Base-by-base conservation (phyloP, 2,329 filamentous ascomycete species). In the Colletotrichum sp. region DNA sequence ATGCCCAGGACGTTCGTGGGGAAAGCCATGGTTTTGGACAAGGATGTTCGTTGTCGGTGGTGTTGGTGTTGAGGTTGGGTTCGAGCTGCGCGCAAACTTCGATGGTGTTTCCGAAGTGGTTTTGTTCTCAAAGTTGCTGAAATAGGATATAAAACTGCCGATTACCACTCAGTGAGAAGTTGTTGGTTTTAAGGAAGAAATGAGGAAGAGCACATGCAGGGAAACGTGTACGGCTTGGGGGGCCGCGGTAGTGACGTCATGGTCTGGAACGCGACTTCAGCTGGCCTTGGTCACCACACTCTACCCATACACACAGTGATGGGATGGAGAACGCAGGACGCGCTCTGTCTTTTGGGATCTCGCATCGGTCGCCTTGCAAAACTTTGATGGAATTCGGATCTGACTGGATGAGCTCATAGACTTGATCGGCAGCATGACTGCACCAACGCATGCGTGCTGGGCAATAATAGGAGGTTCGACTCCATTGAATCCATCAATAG, bases 1-100 rank as follows among this genome's bases (percentile, higher is more conserved):
- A 77, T 34, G 55, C 75, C 55, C 55, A 79, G 59, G 16, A 78
- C 16, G 48, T 68, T 74, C 13, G 73, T 64, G 34, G 78, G 55
- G 71, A 75, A 72, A 16, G 77, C 70, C 78, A 79, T 79, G 61
- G 10, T 6, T 78, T 1, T 21, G 2, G 18, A 28, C 26, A 34
- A 8, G 66, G 52, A 39, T 43, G 32, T 28, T 60, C 30, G 36
- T 36, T 52, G 26, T 18, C 3, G 55, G 3, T 16, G 21, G 3
- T 59, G 0, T 24, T 59, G 66, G 1, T 60, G 12, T 6, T 32
- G 28, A 16, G 12, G 39, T n/a, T 67, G 9, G n/a, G 36, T 57
- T 32, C 10, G 18, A 52, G 64, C n/a, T 48, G 64, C 43, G 15
- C 30, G 43, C 64, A 26, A 28, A 3, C 26, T 30, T 67, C 26